These are phyloP conservation scores for Penicillium nucicola DNA, from an alignment of 495 filamentous ascomycete species.

Conservation along the genomic window DNA sequence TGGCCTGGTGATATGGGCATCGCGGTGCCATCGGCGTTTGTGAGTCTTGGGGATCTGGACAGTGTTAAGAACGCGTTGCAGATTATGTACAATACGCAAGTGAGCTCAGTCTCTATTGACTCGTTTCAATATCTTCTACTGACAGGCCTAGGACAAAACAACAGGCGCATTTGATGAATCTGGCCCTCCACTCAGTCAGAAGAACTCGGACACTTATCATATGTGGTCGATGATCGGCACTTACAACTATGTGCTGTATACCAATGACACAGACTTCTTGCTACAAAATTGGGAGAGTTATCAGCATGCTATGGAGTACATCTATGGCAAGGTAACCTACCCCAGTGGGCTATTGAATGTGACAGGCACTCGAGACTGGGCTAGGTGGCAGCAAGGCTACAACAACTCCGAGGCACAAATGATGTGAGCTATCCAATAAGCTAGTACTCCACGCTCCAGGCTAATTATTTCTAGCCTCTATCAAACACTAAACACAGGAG, in stretches of 20 bases:
- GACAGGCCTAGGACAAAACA: slow-evolving; percentile 12
- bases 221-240: slow-evolving; percentile 63
- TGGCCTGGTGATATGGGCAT: slow-evolving; percentile 64
- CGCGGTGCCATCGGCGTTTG: slow-evolving; percentile 53
- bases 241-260: slow-evolving; percentile 60
- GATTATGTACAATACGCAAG: slow-evolving; percentile 58
- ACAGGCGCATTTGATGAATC: slow-evolving; percentile 55
- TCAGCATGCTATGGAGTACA: slow-evolving; percentile 50
- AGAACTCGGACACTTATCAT: slow-evolving; percentile 59
- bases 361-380: slow-evolving; percentile 56
- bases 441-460: background rate
- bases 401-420: slow-evolving; percentile 57
- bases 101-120: slow-evolving; percentile 9
- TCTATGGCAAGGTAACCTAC: slow-evolving; percentile 49
- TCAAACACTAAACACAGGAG: slow-evolving; percentile 47
- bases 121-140: background rate
- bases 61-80: slow-evolving; percentile 61
- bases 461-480: slow-evolving; percentile 38
- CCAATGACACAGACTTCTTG: slow-evolving; percentile 52
- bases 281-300: slow-evolving; percentile 49
- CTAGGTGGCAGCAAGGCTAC: slow-evolving; percentile 48
- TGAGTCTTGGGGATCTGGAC: slow-evolving; percentile 57
- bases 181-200: slow-evolving; percentile 55
- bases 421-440: slow-evolving; percentile 30
- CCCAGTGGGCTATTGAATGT: slow-evolving; percentile 52